A percentile compares a stretch with the other conserved stretches of the same genome.
These are phyloP conservation scores for Tricholoma furcatifolium DNA, from an alignment of 768 basidiomycete species.

Conservation along the genomic window DNA sequence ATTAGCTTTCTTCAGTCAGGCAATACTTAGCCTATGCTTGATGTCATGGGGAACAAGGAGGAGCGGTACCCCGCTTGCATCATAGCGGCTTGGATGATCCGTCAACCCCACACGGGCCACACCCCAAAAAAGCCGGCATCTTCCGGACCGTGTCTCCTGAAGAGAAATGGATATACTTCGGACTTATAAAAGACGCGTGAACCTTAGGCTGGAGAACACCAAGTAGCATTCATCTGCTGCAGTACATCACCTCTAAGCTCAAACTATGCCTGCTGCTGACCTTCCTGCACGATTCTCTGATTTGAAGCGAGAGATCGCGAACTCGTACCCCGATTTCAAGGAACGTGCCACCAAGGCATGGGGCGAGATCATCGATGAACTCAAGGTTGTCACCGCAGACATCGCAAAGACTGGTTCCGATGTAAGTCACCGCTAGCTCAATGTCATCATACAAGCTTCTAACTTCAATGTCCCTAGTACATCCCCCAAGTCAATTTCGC, in stretches of 20 bases:
- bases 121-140: too few species aligned
- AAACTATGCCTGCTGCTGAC: constrained; percentile 10
- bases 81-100: too few species aligned
- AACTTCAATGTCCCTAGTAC: constrained; percentile 34
- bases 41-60: too few species aligned
- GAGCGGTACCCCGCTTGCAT: too few species aligned
- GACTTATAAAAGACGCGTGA: too few species aligned
- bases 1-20: too few species aligned
- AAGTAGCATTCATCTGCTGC: background rate
- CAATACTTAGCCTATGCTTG: too few species aligned
- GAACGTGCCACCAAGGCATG: constrained; percentile 51
- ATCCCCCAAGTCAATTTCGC: constrained; percentile 63
- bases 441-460: background rate
- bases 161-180: too few species aligned
- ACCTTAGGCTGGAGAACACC: too few species aligned
- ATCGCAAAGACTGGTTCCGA: constrained; percentile 48
- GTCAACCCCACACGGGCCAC: too few species aligned
- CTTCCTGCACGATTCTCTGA: constrained; percentile 54
- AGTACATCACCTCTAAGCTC: background rate
- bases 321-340: constrained; percentile 50
- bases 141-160: too few species aligned
- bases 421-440: constrained; percentile 31
- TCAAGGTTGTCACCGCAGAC: constrained; percentile 42
- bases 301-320: constrained; percentile 57
- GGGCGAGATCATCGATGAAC: constrained; percentile 53